Conservation (phyloP, 345 rosid genomes). For the Salix exigua region DNA sequence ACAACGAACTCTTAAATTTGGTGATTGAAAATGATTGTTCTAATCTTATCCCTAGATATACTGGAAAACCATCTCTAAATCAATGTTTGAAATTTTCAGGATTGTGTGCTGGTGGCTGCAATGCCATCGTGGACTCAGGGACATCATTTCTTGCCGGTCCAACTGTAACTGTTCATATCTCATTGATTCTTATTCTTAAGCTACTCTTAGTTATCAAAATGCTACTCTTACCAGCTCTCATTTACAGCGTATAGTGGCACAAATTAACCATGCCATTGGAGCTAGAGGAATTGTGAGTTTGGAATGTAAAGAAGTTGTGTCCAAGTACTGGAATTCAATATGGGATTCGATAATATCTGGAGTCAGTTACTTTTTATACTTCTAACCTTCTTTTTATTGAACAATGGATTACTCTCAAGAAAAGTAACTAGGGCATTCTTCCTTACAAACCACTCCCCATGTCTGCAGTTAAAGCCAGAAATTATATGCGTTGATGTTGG, state of each 20-base stretch:
- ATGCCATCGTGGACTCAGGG: constrained; percentile 55
- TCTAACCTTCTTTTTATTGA: not conserved
- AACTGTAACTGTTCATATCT: constrained; percentile 36
- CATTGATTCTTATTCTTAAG: not conserved
- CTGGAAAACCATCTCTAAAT: not conserved
- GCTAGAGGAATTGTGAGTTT: constrained; percentile 44
- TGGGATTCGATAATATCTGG: constrained; percentile 47
- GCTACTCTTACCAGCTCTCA: not conserved
- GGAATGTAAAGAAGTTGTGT: constrained; percentile 42
- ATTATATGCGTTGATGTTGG: constrained; percentile 46
- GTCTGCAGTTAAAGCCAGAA: constrained; percentile 46
- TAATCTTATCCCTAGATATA: not conserved
- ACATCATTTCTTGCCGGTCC: constrained; percentile 55
- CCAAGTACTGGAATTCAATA: constrained; percentile 33
- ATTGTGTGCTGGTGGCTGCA: constrained; percentile 36
- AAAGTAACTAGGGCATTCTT: not conserved
- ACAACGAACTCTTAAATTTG: not conserved
- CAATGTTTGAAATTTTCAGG: constrained; percentile 33
- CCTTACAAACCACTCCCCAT: not conserved
- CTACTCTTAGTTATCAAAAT: not conserved
- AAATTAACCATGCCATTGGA: constrained; percentile 53
- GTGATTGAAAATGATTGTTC: not conserved
- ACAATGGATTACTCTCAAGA: not conserved
- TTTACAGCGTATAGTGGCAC: constrained; percentile 40
- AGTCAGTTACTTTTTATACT: constrained; percentile 32